Base-by-base conservation (phyloP, 768 basidiomycete genomes). In the Lactifluus pinguis region DNA sequence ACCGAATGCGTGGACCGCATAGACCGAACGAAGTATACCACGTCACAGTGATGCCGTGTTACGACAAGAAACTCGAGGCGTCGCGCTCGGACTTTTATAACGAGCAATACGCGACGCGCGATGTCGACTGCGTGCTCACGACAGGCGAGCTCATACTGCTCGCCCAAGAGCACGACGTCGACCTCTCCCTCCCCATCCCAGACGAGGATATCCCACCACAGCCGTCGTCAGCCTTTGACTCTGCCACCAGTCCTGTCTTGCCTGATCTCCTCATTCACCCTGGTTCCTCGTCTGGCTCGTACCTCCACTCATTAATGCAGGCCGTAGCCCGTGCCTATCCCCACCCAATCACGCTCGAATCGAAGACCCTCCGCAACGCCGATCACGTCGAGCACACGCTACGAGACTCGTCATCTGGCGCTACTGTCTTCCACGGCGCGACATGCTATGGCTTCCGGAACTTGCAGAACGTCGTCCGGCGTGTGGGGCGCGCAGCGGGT, bases 21-120 rank as follows among this genome's bases (percentile, higher is more conserved):
- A 95, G 91, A 42, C 92, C 93, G 0, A 78, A 90, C 68, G 79
- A 91, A 67, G 82, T 99, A 49, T 99, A 98, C 70, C 97, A 99
- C 69, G 93, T 98, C 55, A 82, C 92, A 0, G 94, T 98, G 53
- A 98, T 98, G 95, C 95, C 97, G 0, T 99, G 97, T 73, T 98
- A 98, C 73, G 97, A 99, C 80, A 98, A 98, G 76, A 99, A 99
- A 70, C 84, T 99, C 15, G 97, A 99, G 74, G 97, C 97, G 0
- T 98, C 95, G 9, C 82, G 97, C 30, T 82, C 85, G 50, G 95
- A 99, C 69, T 99, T 98, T 70, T 92, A 92, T 70, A 84, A 86
- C 63, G 85, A 87, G 8, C 66, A 81, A 1, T 87, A 92, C 72
- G 78, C 86, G 42, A 93, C 92, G 10, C 79, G 95, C 57, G 95